Evolutionary conservation across 345 rosid genomes (phyloP), one percentile per base, ranked within the genome.

Genomic region (thale cress (Arabidopsis thaliana)): DNA sequence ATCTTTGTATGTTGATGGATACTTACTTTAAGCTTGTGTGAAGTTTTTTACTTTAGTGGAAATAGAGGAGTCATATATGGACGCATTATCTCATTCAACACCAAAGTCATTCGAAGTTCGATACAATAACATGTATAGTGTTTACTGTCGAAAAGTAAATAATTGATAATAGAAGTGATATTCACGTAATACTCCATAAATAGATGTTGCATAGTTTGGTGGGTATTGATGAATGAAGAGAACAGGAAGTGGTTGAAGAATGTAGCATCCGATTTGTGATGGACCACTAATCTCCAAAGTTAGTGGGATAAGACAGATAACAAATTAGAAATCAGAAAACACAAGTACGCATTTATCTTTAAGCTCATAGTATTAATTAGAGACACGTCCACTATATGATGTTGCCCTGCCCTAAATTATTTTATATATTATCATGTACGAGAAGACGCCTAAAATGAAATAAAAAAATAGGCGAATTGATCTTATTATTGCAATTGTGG

Each of bases 251-350:
- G 13, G 33, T 50, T 33, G 13, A 6, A 34, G 45, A 34, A 36
- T 33, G 58, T 49, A 65, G 22, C 32, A 34, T 41, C 36, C 22
- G 51, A 62, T 24, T 24, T 62, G 37, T 66, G 33, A 66, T 22
- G 20, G 44, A 49, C 16, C 44, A 49, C 57, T 48, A 65, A 33
- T 32, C 32, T 46, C 70, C 44, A 34, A 20, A 34, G 33, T 65
- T 48, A 65, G 42, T 65, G 69, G 56, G 70, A 34, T 20, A 48
- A 48, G 32, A 48, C 44, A 22, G 57, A 45, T 5, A 33, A 66
- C 45, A 50, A 50, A 22, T 2, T 50, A 49, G 33, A 49, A 22
- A 34, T 13, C 36, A 49, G 45, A 65, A 33, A 46, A 57, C 70
- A 48, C 57, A 65, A 33, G 2, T 25, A 36, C 7, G 28, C 44